phyloP scores from a whole-genome alignment of 2,329 filamentous ascomycete genomes.

The Zarea fungicola region DNA sequence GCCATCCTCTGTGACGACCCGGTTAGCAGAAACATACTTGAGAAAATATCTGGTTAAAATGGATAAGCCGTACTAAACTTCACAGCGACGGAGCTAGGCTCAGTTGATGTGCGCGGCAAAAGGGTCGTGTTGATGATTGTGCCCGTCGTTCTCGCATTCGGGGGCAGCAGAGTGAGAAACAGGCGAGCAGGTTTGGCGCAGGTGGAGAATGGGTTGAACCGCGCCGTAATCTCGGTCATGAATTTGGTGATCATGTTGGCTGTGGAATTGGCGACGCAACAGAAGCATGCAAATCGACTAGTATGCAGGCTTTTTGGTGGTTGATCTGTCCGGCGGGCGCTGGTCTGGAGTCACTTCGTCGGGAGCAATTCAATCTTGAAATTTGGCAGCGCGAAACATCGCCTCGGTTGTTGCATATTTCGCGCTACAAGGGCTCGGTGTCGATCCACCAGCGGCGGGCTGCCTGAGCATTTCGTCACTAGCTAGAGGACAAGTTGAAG shows the following conservation, averaged over 20 bases:
- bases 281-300: not conserved
- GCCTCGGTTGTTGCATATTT: conserved; percentile 12
- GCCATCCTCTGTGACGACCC: conserved; percentile 67
- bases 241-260: conserved; percentile 75
- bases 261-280: not conserved
- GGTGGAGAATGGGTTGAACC: conserved; percentile 87
- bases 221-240: conserved; percentile 76
- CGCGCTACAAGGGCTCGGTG: not conserved
- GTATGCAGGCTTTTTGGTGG: too few relatives aligned
- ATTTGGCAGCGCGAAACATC: not conserved
- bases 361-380: not conserved
- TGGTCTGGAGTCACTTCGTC: too few relatives aligned
- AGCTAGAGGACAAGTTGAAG: conserved; percentile 3
- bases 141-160: conserved; percentile 64
- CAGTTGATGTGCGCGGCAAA: conserved; percentile 63
- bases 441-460: not conserved
- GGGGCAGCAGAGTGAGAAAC: conserved; percentile 80
- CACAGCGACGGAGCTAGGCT: conserved; percentile 64
- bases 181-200: conserved; percentile 77
- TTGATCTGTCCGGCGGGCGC: too few relatives aligned
- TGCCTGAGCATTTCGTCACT: conserved; percentile 9
- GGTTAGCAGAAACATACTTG: conserved; percentile 19
- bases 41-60: not conserved
- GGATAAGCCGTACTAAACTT: conserved; percentile 71
- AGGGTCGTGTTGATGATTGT: conserved; percentile 77